Evolutionary conservation across 305 asterid species (phyloP), one percentile per base, ranked within the genome.

Genomic region (Striga hermonthica): DNA sequence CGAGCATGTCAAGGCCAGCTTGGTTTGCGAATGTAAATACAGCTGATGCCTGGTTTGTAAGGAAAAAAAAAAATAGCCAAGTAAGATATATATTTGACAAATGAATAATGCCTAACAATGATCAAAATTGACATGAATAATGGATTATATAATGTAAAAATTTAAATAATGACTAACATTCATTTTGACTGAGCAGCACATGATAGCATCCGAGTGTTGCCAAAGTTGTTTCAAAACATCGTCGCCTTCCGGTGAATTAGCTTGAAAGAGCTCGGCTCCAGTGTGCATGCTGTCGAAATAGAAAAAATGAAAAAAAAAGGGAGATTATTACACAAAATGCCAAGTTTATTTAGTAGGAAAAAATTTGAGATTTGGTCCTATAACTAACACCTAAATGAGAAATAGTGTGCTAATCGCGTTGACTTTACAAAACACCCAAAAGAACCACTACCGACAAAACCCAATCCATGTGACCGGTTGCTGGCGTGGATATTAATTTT

Each of bases 1-100:
- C 98, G 34, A 92, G 90, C 98, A 92, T 83, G 86, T 92, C 98
- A 0, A 92, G 96, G n/a, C 98, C 97, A 0, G 97, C 98, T 79
- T 92, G 98, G 81, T 92, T 92, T 14, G 96, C 96, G 65, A 92
- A 89, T 10, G 95, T 86, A 69, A 92, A 87, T 12, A 87, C 95
- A 6, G 96, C 95, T 4, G 96, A 89, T 34, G 94, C 96, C 97
- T 90, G 31, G 31, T 22, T 22, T 22, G 87, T 45, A 74, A 61
- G 13, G 4, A 14, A 41, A 72, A 54, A 37, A 6, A 14, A 41
- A 72, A 54, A 37, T 22, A n/a, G n/a, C n/a, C n/a, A 22, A 22
- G 31, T 22, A 22, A 22, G 31, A 22, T 22, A 22, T 22, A 22
- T 22, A 22, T 22, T 22, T 22, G 31, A 22, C 31, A 22, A 22